A percentile compares a stretch with the other conserved stretches of the same genome.
These are phyloP conservation scores for Oryza australiensis DNA, from an alignment of 176 grass and related monocot genomes.

Conservation along the genomic window DNA sequence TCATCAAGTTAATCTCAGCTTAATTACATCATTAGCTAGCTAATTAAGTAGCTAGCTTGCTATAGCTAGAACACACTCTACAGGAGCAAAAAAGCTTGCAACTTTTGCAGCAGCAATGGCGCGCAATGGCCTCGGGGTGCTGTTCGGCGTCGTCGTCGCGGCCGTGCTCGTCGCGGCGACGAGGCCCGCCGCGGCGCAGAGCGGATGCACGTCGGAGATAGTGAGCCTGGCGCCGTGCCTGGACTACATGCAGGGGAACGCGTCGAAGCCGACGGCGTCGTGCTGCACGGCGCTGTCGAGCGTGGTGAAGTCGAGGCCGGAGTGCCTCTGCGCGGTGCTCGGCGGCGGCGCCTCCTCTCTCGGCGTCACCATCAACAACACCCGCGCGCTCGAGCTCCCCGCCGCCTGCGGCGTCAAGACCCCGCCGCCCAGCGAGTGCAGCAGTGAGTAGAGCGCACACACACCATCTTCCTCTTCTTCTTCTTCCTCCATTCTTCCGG, in stretches of 20 bases:
- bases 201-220: conserved; percentile 40
- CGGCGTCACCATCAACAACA: conserved; percentile 53
- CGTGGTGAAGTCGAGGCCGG: conserved; percentile 40
- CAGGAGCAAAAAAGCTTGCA: not conserved
- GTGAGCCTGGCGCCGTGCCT: conserved; percentile 57
- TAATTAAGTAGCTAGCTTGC: too few species aligned
- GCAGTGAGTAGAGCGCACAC: conserved; percentile 35
- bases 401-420: conserved; percentile 46
- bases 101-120: conserved; percentile 33
- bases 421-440: conserved; percentile 50
- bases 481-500: not conserved
- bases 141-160: not conserved
- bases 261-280: conserved; percentile 37
- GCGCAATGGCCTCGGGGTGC: not conserved
- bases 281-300: conserved; percentile 60
- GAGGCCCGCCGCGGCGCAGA: not conserved
- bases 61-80: not conserved
- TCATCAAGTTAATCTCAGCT: not conserved
- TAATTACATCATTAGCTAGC: not conserved
- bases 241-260: conserved; percentile 46
- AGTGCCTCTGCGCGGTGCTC: conserved; percentile 59
- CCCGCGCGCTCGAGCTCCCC: conserved; percentile 54
- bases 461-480: too few species aligned
- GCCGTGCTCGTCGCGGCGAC: not conserved
- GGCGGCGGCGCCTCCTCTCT: conserved; percentile 41